These are phyloP conservation scores for Psilocybe cyanescens DNA, from an alignment of 768 basidiomycete species.

Conservation along the genomic window DNA sequence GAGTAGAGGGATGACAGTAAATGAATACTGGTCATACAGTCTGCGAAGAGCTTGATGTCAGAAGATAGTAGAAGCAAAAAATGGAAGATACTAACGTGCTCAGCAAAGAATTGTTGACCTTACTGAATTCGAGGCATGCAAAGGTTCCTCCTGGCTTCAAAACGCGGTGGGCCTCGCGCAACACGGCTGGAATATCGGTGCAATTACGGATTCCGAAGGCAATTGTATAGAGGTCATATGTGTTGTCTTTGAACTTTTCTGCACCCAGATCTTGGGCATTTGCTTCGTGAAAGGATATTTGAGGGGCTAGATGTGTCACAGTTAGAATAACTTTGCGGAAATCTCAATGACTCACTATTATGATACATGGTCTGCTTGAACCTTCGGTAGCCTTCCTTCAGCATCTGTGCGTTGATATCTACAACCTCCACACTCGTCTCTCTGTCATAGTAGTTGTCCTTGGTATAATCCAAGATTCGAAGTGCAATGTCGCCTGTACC, in stretches of 20 bases:
- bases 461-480: slow-evolving; percentile 87
- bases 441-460: slow-evolving; percentile 87
- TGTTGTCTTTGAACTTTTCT: slow-evolving; percentile 73
- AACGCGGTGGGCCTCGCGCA: slow-evolving; percentile 90
- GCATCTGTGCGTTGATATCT: slow-evolving; percentile 96
- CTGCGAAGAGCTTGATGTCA: slow-evolving; percentile 43
- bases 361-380: slow-evolving; percentile 99
- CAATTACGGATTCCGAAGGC: slow-evolving; percentile 98
- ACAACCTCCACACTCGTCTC: slow-evolving; percentile 89
- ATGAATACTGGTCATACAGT: slow-evolving; percentile 93
- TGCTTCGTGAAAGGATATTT: slow-evolving; percentile 89
- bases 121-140: slow-evolving; percentile 95
- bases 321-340: neutral
- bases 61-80: neutral
- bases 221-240: slow-evolving; percentile 97
- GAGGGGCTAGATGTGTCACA: slow-evolving; percentile 63
- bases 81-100: slow-evolving; percentile 63
- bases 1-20: slow-evolving; percentile 91
- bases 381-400: slow-evolving; percentile 85
- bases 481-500: slow-evolving; percentile 98
- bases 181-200: slow-evolving; percentile 87
- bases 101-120: slow-evolving; percentile 86
- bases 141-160: slow-evolving; percentile 96
- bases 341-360: slow-evolving; percentile 65
- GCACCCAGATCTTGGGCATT: slow-evolving; percentile 84